Conservation (phyloP, 2,329 filamentous ascomycete genomes). For the Neocatenulostroma microsporum region DNA sequence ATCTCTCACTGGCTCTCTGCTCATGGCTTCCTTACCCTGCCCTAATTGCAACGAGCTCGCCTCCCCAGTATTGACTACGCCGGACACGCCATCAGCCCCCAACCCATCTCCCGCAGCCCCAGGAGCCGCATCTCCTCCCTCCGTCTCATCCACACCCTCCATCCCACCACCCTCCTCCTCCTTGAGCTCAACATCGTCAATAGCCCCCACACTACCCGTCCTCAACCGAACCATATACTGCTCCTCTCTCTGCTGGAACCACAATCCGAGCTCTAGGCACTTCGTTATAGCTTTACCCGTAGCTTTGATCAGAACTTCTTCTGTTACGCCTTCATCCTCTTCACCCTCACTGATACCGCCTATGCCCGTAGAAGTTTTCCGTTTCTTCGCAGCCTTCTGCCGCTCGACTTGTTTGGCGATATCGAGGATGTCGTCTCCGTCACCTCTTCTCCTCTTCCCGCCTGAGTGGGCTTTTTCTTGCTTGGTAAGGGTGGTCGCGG, state of each 20-base stretch:
- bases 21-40: too few species aligned
- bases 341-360: conserved; percentile 21
- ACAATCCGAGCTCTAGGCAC: conserved; percentile 54
- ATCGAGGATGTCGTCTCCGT: conserved; percentile 24
- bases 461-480: conserved; percentile 13
- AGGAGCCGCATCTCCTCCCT: conserved; percentile 9
- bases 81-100: background rate
- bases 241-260: conserved; percentile 53
- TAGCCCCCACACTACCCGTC: conserved; percentile 56
- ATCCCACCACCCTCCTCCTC: conserved; percentile 16
- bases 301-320: conserved; percentile 54
- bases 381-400: conserved; percentile 21
- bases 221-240: conserved; percentile 53
- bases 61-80: too few species aligned
- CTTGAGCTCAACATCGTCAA: conserved; percentile 55
- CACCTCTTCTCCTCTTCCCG: conserved; percentile 6
- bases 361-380: conserved; percentile 20
- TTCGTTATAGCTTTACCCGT: conserved; percentile 61
- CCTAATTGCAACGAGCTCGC: too few species aligned
- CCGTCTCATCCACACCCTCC: conserved; percentile 17
- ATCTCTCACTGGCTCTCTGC: too few species aligned
- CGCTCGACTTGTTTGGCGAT: conserved; percentile 32
- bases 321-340: conserved; percentile 31
- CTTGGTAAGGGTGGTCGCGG: conserved; percentile 28
- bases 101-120: background rate